phyloP scores from a whole-genome alignment of 2,329 filamentous ascomycete genomes.

The Aspergillus uvarum region DNA sequence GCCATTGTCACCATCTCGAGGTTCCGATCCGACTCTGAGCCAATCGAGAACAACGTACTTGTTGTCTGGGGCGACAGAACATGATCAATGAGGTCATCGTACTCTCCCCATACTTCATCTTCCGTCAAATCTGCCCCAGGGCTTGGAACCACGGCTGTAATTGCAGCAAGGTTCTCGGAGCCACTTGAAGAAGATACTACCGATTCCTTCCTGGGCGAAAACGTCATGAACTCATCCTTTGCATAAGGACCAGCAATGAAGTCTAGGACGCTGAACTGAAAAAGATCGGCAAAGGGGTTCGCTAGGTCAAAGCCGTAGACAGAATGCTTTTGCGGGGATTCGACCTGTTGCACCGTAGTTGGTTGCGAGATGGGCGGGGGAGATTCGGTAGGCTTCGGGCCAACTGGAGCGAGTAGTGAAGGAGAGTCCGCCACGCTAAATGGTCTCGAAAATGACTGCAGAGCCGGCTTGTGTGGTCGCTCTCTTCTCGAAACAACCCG shows the following conservation, averaged over 20 bases:
- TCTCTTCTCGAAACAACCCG: slow-evolving; percentile 68
- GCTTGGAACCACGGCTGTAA: slow-evolving; percentile 66
- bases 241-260: slow-evolving; percentile 40
- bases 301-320: slow-evolving; percentile 27
- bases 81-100: slow-evolving; percentile 81
- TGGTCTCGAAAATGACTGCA: slow-evolving; percentile 81
- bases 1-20: slow-evolving; percentile 41
- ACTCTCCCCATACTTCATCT: slow-evolving; percentile 93
- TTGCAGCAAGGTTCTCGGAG: slow-evolving; percentile 61
- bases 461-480: slow-evolving; percentile 64
- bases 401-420: slow-evolving; percentile 35
- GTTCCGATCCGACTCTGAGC: slow-evolving; percentile 24
- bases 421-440: slow-evolving; percentile 58
- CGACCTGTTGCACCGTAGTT: slow-evolving; percentile 2
- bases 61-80: slow-evolving; percentile 52
- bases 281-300: slow-evolving; percentile 36
- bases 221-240: slow-evolving; percentile 67
- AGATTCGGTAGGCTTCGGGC: slow-evolving; percentile 24
- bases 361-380: slow-evolving; percentile 21
- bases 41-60: slow-evolving; percentile 17
- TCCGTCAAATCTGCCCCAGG: slow-evolving; percentile 65
- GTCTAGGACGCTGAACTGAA: slow-evolving; percentile 29
- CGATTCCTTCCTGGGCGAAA: slow-evolving; percentile 72
- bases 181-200: slow-evolving; percentile 65
- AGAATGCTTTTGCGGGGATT: not conserved